A percentile compares a stretch with the other conserved stretches of the same genome.
Evolutionary conservation across 1,284 basidiomycete species (phyloP).

Genomic region (Melampsora larici-populina): DNA sequence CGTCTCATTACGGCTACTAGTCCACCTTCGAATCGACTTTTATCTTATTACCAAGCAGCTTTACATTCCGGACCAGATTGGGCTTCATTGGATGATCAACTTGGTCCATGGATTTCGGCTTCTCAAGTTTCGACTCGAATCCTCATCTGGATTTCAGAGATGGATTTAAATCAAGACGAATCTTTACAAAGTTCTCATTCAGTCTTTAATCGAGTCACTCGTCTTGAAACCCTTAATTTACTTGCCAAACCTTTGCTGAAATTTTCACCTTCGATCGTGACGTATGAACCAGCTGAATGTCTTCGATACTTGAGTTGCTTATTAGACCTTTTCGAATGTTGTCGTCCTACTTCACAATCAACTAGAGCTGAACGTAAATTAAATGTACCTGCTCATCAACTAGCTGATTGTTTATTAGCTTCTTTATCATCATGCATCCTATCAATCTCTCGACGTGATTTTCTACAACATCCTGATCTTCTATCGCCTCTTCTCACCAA

Average conservation of each 20-base stretch:
- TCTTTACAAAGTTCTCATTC: not conserved
- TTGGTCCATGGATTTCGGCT: not conserved
- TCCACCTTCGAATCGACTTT: constrained; percentile 11
- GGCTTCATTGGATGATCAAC: too few relatives aligned
- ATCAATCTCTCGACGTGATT: not conserved
- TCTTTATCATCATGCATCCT: not conserved
- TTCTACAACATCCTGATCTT: not conserved
- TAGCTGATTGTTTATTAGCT: not conserved
- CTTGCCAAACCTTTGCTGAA: not conserved
- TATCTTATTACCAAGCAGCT: constrained; percentile 11
- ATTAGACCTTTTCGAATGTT: not conserved
- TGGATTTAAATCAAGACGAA: not conserved
- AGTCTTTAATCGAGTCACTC: constrained; percentile 8
- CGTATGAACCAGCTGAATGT: not conserved
- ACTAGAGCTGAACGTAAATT: not conserved
- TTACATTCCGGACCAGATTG: not conserved
- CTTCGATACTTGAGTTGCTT: not conserved
- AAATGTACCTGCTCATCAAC: not conserved
- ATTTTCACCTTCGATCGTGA: not conserved
- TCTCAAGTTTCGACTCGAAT: not conserved
- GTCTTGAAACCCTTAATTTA: constrained; percentile 12
- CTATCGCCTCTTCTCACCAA: not conserved
- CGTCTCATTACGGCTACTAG: not conserved
- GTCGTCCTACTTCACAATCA: not conserved
- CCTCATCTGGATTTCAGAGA: not conserved